These are phyloP conservation scores for Chrysanthemum lavandulifolium DNA, from an alignment of 129 eudicot genomes.

Conservation along the genomic window DNA sequence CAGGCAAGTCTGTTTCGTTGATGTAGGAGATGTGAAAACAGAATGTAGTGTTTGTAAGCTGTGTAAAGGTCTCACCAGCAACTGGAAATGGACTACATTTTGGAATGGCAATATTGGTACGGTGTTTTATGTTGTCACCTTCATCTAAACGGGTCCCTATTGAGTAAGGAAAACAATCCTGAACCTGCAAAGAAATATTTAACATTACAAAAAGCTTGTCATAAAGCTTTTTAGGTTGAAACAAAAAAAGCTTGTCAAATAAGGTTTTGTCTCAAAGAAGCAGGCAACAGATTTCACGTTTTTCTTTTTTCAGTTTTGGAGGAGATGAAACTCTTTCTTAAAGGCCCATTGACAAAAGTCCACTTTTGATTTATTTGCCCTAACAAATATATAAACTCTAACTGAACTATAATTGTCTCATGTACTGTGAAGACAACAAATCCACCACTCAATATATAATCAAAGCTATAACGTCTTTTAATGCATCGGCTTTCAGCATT, in stretches of 20 bases:
- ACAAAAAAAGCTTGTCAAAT: too few relatives aligned
- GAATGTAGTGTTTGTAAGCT: constrained; percentile 34
- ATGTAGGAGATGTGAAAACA: constrained; percentile 46
- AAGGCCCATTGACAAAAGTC: too few relatives aligned
- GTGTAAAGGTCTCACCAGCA: constrained; percentile 20
- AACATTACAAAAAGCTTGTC: neutral
- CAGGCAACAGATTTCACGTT: too few relatives aligned
- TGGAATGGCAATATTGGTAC: constrained; percentile 30
- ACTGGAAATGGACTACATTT: constrained; percentile 69
- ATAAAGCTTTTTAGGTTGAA: neutral
- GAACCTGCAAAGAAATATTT: constrained; percentile 51
- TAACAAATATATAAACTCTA: too few relatives aligned
- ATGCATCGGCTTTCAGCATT: neutral
- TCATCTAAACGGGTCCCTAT: constrained; percentile 36
- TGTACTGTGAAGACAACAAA: too few relatives aligned
- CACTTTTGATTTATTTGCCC: too few relatives aligned
- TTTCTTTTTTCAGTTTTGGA: too few relatives aligned
- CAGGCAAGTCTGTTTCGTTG: constrained; percentile 44
- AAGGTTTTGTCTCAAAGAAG: too few relatives aligned
- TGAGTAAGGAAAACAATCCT: constrained; percentile 72
- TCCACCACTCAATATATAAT: too few relatives aligned
- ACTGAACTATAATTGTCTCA: too few relatives aligned
- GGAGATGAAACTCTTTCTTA: too few relatives aligned
- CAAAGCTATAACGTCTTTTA: too few relatives aligned
- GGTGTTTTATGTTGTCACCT: constrained; percentile 11